phyloP scores from a whole-genome alignment of 2,329 filamentous ascomycete species.

The Cordyceps pruinosa region DNA sequence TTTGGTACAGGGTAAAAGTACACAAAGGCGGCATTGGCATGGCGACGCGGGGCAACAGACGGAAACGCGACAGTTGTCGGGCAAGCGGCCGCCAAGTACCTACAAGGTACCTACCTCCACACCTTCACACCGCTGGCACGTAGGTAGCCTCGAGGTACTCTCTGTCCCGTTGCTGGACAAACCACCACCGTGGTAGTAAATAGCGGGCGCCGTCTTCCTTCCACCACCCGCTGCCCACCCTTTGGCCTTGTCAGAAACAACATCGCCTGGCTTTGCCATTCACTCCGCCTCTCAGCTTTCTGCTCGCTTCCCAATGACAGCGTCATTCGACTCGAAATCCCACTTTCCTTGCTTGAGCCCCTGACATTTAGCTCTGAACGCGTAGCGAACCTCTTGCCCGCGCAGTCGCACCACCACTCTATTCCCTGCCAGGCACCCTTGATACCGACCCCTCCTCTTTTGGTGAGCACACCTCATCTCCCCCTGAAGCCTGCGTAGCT shows the following conservation, averaged over 20 bases:
- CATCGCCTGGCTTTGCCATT: conserved; percentile 3
- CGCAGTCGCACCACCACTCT: background rate
- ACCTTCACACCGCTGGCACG: no score
- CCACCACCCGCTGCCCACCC: background rate
- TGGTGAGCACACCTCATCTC: conserved; percentile 11
- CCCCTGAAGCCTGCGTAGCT: background rate
- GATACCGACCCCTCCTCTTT: conserved; percentile 11
- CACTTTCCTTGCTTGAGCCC: conserved; percentile 4
- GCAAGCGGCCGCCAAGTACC: background rate
- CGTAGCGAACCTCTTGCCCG: conserved; percentile 3
- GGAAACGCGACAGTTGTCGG: background rate
- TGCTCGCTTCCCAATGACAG: conserved; percentile 8
- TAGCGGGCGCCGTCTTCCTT: background rate
- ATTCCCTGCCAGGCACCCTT: background rate
- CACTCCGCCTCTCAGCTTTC: background rate
- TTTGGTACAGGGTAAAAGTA: conserved; percentile 3
- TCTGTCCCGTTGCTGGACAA: background rate
- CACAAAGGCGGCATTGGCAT: conserved; percentile 9
- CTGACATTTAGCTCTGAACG: conserved; percentile 9
- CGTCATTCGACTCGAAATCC: background rate
- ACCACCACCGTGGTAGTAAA: background rate
- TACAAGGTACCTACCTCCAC: background rate
- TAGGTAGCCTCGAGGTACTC: background rate
- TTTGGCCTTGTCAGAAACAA: conserved; percentile 4
- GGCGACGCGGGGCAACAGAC: conserved; percentile 5